These are phyloP conservation scores for Cynara cardunculus DNA, from an alignment of 129 eudicot species.

Conservation along the genomic window DNA sequence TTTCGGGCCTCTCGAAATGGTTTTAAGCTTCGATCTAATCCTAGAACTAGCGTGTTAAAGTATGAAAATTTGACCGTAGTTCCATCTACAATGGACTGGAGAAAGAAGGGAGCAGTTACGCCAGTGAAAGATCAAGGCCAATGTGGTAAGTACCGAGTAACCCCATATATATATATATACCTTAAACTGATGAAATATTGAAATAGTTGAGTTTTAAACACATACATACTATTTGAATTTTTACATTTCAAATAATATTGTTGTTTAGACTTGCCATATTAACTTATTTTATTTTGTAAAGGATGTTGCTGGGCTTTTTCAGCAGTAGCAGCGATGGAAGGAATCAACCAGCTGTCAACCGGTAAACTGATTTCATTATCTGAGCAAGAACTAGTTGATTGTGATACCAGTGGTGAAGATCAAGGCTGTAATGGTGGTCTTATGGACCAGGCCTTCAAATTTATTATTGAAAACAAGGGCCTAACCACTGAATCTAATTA, in stretches of 20 bases:
- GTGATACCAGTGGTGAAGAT: conserved; percentile 2
- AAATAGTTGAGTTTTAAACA: not conserved
- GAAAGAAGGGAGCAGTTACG: conserved; percentile 22
- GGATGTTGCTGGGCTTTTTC: conserved; percentile 33
- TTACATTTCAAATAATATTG: not conserved
- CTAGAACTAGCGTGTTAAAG: not conserved
- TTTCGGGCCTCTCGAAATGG: conserved; percentile 17
- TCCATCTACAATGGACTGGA: conserved; percentile 25
- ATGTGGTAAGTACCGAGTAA: conserved; percentile 19
- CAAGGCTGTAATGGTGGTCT: conserved; percentile 20
- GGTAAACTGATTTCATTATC: conserved; percentile 22
- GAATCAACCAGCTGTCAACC: conserved; percentile 1
- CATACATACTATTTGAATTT: not conserved
- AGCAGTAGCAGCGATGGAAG: conserved; percentile 22
- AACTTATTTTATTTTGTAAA: not conserved
- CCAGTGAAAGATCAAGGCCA: conserved; percentile 21
- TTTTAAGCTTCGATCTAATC: not conserved
- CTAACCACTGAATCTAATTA: conserved; percentile 10
- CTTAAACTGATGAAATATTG: no score
- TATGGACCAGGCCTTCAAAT: conserved; percentile 23
- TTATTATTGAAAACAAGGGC: conserved; percentile 16
- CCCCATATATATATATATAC: not conserved
- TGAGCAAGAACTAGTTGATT: conserved; percentile 34
- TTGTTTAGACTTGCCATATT: not conserved
- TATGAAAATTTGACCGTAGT: conserved; percentile 1